Conservation (phyloP, 129 eudicot species). For the Escallonia herrerae region DNA sequence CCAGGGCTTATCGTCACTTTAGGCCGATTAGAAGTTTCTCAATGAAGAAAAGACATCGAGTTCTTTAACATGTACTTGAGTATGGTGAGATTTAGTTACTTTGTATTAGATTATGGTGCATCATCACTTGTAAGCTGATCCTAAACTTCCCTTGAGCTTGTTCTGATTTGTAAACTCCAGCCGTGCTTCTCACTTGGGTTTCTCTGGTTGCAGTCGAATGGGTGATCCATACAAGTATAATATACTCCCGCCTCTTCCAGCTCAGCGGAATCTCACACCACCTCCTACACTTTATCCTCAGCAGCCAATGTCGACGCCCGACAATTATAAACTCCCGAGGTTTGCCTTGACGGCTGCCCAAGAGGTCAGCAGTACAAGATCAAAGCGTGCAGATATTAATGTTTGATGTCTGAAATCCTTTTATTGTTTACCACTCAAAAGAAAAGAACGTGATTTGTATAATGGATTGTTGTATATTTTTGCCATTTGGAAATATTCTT, state of each 20-base stretch:
- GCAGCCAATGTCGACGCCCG: slow-evolving; percentile 93
- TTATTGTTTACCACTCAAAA: slow-evolving; percentile 7
- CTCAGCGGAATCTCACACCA: slow-evolving; percentile 89
- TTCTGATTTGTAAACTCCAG: background rate
- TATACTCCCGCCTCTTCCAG: slow-evolving; percentile 76
- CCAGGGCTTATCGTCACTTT: background rate
- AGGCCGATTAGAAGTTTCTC: too few species aligned
- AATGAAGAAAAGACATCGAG: background rate
- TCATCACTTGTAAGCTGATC: too few species aligned
- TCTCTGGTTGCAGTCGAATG: slow-evolving; percentile 25
- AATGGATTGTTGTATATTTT: background rate
- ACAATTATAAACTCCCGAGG: slow-evolving; percentile 62
- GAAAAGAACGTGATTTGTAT: background rate
- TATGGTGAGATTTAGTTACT: background rate
- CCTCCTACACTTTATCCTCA: slow-evolving; percentile 95
- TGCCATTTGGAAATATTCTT: too few species aligned
- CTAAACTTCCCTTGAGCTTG: too few species aligned
- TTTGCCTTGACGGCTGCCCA: slow-evolving; percentile 43
- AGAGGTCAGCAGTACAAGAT: slow-evolving; percentile 50
- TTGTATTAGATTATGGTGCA: background rate
- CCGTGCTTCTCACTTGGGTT: background rate
- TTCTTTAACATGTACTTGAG: background rate
- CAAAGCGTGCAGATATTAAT: slow-evolving; percentile 81
- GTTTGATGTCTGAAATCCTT: slow-evolving; percentile 41
- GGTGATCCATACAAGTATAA: slow-evolving; percentile 74